Base-by-base conservation (phyloP, 139 green algal genomes). In the Chlorella sp. region DNA sequence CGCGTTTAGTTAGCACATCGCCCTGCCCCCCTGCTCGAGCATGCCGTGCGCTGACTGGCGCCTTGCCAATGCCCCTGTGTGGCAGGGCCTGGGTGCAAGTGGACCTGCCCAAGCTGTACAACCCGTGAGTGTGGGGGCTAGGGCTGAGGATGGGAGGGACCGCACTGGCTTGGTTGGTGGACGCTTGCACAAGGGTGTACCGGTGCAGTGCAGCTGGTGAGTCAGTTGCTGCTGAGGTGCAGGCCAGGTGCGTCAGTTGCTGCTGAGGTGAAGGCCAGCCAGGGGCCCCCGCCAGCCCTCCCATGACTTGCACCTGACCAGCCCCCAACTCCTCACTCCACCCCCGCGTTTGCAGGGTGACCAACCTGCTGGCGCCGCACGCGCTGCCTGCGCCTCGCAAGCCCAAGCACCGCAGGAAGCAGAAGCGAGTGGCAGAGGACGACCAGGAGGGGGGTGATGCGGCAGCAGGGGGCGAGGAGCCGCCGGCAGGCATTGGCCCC, bases 41-140 rank as follows among this genome's bases (percentile, higher is more conserved):
- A 20, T n/a, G 43, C 43, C 72, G 1, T 43, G 0, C 43, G 2
- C 70, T 17, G 16, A 8, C 48, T 60, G 68, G 30, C 9, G 36
- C 41, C 26, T 28, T 28, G 28, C 72, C 30, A 13, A 24, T 86
- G n/a, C 82, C 83, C 76, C 88, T 98, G 68, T 88, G 28, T 40
- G 6, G 95, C 38, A 86, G 84, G 75, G 94, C 96, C 0, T 99
- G 97, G 97, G 93, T 99, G 43, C 83, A 85, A 0, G 94, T 99
- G 4, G 95, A 98, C 38, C 84, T 99, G 54, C 97, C 97, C 6
- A 92, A 91, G 62, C 95, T 98, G 82, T 96, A 92, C 94, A 98
- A 98, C 93, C 95, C 95, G 51, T 60, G 51, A 60, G 51, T 60
- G 51, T 2, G 51, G 51, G 9, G 51, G n/a, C n/a, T n/a, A n/a